These are phyloP conservation scores for Fistulifera pelliculosa DNA, from an alignment of 108 stramenopile species.

Conservation along the genomic window DNA sequence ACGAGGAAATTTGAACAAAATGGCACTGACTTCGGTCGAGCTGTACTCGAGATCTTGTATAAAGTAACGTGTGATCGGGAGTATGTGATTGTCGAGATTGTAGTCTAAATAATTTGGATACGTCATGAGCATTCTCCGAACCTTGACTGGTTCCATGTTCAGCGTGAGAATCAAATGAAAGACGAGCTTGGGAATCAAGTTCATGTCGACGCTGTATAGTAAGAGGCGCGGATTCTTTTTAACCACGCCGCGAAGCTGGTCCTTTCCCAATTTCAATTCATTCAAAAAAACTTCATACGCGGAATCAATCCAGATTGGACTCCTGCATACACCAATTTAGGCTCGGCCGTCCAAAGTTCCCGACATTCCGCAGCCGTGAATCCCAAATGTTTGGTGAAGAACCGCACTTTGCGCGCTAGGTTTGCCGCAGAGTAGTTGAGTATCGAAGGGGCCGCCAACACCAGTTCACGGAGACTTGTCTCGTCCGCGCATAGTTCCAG, in stretches of 20 bases:
- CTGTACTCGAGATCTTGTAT: slow-evolving; percentile 53
- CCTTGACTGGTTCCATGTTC: slow-evolving; percentile 40
- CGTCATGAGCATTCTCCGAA: slow-evolving; percentile 40
- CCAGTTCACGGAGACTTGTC: slow-evolving; percentile 36
- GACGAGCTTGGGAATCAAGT: slow-evolving; percentile 64
- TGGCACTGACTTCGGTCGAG: slow-evolving; percentile 40
- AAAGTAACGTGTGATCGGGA: slow-evolving; percentile 59
- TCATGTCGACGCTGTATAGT: slow-evolving; percentile 56
- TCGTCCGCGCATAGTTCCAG: slow-evolving; percentile 45
- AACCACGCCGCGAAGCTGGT: slow-evolving; percentile 40
- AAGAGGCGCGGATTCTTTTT: slow-evolving; percentile 54
- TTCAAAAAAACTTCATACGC: slow-evolving; percentile 44
- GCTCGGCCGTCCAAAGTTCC: slow-evolving; percentile 39
- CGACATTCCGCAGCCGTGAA: slow-evolving; percentile 35
- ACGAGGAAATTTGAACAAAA: slow-evolving; percentile 57
- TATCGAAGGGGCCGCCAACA: slow-evolving; percentile 50
- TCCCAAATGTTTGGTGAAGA: slow-evolving; percentile 54
- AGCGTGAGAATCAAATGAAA: slow-evolving; percentile 68
- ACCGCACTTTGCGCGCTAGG: slow-evolving; percentile 44
- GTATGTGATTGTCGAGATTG: slow-evolving; percentile 57
- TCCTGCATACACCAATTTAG: slow-evolving; percentile 42
- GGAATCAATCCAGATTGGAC: slow-evolving; percentile 56
- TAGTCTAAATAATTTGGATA: slow-evolving; percentile 72
- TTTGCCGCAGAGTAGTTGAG: slow-evolving; percentile 52
- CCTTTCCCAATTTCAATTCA: slow-evolving; percentile 43